Evolutionary conservation across 2,329 filamentous ascomycete species (phyloP).

Genomic region (Epichloe sibirici): DNA sequence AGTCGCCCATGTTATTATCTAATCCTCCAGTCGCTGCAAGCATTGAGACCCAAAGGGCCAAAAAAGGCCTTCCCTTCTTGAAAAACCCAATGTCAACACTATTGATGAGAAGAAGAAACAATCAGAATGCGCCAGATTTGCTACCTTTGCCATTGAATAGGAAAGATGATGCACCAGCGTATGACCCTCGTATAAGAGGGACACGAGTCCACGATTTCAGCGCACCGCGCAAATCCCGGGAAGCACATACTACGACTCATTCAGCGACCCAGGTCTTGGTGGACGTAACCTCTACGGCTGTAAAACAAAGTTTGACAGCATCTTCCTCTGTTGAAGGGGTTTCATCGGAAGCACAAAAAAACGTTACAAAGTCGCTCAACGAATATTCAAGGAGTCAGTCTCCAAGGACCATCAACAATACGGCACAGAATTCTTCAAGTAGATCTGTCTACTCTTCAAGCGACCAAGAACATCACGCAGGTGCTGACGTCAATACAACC

Average conservation of each 20-base stretch:
- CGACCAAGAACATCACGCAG: neutral
- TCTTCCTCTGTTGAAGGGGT: slow-evolving; percentile 9
- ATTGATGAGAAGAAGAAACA: slow-evolving; percentile 43
- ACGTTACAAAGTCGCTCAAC: neutral
- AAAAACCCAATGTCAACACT: slow-evolving; percentile 49
- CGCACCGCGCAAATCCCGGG: slow-evolving; percentile 33
- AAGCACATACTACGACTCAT: neutral
- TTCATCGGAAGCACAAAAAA: neutral
- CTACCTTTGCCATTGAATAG: slow-evolving; percentile 27
- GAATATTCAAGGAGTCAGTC: neutral
- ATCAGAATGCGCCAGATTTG: slow-evolving; percentile 34
- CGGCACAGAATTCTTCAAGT: neutral
- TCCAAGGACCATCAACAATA: neutral
- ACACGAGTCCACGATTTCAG: slow-evolving; percentile 56
- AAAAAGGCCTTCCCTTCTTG: slow-evolving; percentile 43
- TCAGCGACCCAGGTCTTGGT: neutral
- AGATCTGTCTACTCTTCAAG: neutral
- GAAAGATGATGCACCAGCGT: slow-evolving; percentile 32
- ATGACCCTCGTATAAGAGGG: slow-evolving; percentile 52
- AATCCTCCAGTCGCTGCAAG: slow-evolving; percentile 11
- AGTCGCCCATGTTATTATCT: slow-evolving; percentile 22
- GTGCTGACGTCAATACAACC: neutral
- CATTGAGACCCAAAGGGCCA: slow-evolving; percentile 32
- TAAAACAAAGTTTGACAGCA: slow-evolving; percentile 6
- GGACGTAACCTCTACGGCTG: neutral